These are phyloP conservation scores for Hymenoscyphus repandus DNA, from an alignment of 2,329 filamentous ascomycete species.

Conservation along the genomic window DNA sequence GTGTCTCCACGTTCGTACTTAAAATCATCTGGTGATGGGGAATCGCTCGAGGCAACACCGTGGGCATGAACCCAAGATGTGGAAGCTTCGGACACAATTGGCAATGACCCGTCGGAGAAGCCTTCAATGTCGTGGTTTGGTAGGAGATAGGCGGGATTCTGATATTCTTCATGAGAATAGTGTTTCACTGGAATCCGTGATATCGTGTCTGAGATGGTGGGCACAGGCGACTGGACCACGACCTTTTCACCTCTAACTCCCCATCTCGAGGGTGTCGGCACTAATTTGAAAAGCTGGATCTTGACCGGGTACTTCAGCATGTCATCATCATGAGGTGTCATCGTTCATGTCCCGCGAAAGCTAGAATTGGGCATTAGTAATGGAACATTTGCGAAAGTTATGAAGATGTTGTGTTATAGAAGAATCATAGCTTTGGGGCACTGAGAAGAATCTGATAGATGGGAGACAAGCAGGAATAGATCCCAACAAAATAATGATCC, in stretches of 20 bases:
- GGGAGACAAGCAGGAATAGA: too few relatives aligned
- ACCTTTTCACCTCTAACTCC: conserved; percentile 12
- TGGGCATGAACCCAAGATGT: conserved; percentile 14
- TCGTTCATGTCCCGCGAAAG: conserved; percentile 1
- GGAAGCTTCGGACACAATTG: conserved; percentile 4
- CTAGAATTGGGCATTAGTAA: too few relatives aligned
- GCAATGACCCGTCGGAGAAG: conserved; percentile 13
- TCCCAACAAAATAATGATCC: too few relatives aligned
- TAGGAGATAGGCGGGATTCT: conserved; percentile 22
- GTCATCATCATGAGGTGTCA: background rate
- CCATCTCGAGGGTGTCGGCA: conserved; percentile 20
- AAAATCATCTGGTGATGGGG: conserved; percentile 9
- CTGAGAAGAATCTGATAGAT: background rate
- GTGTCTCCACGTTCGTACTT: conserved; percentile 13
- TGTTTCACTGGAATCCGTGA: conserved; percentile 18
- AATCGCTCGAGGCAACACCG: conserved; percentile 18
- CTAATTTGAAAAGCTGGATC: conserved; percentile 21
- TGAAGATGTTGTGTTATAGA: too few relatives aligned
- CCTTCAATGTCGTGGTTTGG: conserved; percentile 22
- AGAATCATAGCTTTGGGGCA: background rate
- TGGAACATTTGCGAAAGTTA: too few relatives aligned
- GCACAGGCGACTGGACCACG: conserved; percentile 22
- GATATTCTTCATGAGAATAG: conserved; percentile 11
- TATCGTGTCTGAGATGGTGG: conserved; percentile 8
- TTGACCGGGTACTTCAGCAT: conserved; percentile 13